A percentile compares a stretch with the other conserved stretches of the same genome.
These are phyloP conservation scores for Eremothecium sinecaudum DNA, from an alignment of 1,139 yeast species.

Conservation along the genomic window DNA sequence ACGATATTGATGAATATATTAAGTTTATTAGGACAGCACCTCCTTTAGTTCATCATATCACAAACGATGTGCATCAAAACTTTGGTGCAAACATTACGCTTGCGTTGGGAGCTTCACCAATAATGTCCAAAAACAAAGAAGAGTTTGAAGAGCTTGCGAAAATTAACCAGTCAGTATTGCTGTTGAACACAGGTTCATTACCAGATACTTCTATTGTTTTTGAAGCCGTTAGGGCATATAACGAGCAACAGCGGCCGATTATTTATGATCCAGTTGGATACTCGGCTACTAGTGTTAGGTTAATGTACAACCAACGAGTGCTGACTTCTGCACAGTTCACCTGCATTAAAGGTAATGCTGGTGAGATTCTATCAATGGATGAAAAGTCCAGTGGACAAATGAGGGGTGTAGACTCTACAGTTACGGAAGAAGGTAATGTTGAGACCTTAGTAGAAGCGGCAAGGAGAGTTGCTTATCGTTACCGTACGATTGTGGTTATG, in stretches of 20 bases:
- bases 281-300: constrained; percentile 65
- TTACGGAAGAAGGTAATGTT: constrained; percentile 30
- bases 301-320: constrained; percentile 39
- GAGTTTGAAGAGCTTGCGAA: constrained; percentile 64
- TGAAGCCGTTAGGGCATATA: constrained; percentile 52
- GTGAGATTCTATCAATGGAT: constrained; percentile 58
- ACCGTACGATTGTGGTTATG: constrained; percentile 58
- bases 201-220: constrained; percentile 42
- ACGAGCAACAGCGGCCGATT: constrained; percentile 47
- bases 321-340: constrained; percentile 51
- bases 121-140: constrained; percentile 71
- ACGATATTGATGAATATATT: constrained; percentile 11
- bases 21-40: constrained; percentile 6
- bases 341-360: constrained; percentile 78
- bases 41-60: constrained; percentile 80
- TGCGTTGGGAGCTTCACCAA: constrained; percentile 81
- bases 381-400: constrained; percentile 36
- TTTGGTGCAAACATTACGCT: constrained; percentile 84
- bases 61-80: constrained; percentile 83
- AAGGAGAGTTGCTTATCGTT: constrained; percentile 43
- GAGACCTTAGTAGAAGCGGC: constrained; percentile 34
- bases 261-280: constrained; percentile 90
- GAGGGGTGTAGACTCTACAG: constrained; percentile 70
- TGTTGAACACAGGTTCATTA: constrained; percentile 68
- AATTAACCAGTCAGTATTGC: constrained; percentile 45